Evolutionary conservation across 139 green algal genomes (phyloP).

Genomic region (Microglena sp.): DNA sequence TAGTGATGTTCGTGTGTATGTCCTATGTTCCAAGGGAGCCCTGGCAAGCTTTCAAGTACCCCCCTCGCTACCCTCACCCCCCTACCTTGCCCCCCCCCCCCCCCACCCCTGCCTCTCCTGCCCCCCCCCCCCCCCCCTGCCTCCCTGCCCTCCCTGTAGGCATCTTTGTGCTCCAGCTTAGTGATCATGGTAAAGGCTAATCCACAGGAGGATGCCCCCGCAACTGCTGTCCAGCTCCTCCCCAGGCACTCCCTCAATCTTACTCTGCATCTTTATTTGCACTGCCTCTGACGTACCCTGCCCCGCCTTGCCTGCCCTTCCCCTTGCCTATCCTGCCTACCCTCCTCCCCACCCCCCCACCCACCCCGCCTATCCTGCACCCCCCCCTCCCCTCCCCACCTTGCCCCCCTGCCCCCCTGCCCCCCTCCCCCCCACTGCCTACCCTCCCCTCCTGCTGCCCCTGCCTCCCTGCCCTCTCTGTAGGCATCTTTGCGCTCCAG

Average conservation of each 20-base stretch:
- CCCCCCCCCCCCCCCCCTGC: neutral
- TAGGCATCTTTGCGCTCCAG: neutral
- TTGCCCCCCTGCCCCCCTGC: neutral
- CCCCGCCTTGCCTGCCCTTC: no score
- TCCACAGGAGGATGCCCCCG: neutral
- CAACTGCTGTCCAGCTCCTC: neutral
- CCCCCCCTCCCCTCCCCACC: no score
- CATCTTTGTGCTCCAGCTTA: neutral
- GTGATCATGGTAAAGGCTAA: neutral
- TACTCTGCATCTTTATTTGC: no score
- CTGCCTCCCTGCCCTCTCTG: neutral
- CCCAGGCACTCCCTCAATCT: no score
- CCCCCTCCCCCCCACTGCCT: neutral
- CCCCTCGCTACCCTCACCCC: neutral
- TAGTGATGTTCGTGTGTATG: no score
- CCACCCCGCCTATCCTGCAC: neutral
- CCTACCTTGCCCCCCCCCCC: neutral
- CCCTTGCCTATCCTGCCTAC: neutral
- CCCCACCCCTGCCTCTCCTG: neutral
- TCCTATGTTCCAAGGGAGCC: no score
- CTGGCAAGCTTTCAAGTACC: no score
- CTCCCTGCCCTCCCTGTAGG: neutral
- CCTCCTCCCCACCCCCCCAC: neutral
- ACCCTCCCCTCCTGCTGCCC: neutral
- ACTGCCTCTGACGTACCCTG: no score